Base-by-base conservation (phyloP, 2,329 filamentous ascomycete genomes). In the Cryphonectria parasitica region DNA sequence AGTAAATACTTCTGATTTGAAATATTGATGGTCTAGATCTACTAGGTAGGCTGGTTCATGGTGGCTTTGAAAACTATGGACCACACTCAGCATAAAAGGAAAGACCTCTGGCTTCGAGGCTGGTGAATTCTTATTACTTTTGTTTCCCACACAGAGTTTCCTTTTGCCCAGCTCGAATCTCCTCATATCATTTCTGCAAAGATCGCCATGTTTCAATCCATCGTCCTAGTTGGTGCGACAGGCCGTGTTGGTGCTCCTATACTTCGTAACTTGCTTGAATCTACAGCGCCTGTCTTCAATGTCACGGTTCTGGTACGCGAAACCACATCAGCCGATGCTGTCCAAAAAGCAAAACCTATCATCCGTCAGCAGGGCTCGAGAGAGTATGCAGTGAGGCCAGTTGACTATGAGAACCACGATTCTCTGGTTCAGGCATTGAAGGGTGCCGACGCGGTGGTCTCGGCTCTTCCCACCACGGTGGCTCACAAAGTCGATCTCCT, bases 181-280 rank as follows among this genome's bases (percentile, higher is more conserved):
- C 13, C 3, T 4, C 6, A 41, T 19, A 11, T 13, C 31, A 39
- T n/a, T n/a, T 17, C 34, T 25, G 6, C 1, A 19, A 41, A 41
- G 19, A 11, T 28, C 34, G 31, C 11, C 31, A 68, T 56, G 41
- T 68, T 56, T 19, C 34, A 49, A 56, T 41, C n/a, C 31, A n/a
- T 64, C 8, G 34, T 63, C 34, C 13, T 45, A 2, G 34, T 45
- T 11, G 31, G 49, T 13, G 45, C 56, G 4, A 64, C 34, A 8
- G 67, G 60, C 25, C 34, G 43, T 22, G 43, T 68, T 34, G 45
- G 34, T 2, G 54, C 60, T 39, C 60, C 34, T 22, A 15, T 61
- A 5, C 67, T 64, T 17, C 60, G 67, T 45, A 68, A 58, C 34
- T 25, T 64, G n/a, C 45, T 64, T 22, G 34, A 31, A 17, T 68